Evolutionary conservation across 106 monocot species (phyloP).

Genomic region (Allium fistulosum): DNA sequence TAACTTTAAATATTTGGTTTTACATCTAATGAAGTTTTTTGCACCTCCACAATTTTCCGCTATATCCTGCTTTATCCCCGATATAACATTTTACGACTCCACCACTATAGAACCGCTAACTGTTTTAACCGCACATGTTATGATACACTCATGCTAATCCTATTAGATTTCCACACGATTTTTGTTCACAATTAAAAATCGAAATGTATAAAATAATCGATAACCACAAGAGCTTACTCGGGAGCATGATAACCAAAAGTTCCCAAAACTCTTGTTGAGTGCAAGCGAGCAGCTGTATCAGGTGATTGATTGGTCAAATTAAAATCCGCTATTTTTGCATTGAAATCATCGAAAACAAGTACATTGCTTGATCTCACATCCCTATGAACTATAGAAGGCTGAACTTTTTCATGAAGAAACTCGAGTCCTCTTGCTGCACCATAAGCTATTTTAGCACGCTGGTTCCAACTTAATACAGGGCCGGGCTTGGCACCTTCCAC

Average conservation of each 20-base stretch:
- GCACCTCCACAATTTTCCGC: too few species aligned
- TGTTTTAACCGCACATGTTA: too few species aligned
- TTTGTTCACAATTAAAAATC: neutral
- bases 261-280: conserved; percentile 40
- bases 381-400: conserved; percentile 49
- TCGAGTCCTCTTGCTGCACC: conserved; percentile 69
- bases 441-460: conserved; percentile 56
- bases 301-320: conserved; percentile 38
- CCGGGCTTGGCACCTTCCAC: conserved; percentile 44
- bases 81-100: too few species aligned
- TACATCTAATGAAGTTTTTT: too few species aligned
- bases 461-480: conserved; percentile 39
- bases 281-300: conserved; percentile 36
- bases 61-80: too few species aligned
- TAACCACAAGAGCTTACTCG: conserved; percentile 29
- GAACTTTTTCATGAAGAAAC: conserved; percentile 55
- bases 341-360: conserved; percentile 39
- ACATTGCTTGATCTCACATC: conserved; percentile 66
- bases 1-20: too few species aligned
- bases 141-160: neutral
- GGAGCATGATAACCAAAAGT: conserved; percentile 59
- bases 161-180: neutral
- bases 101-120: too few species aligned
- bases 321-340: conserved; percentile 37
- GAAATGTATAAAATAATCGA: neutral